Evolutionary conservation across 768 basidiomycete species (phyloP), one percentile per base, ranked within the genome.

Genomic region (Inosperma sp.): DNA sequence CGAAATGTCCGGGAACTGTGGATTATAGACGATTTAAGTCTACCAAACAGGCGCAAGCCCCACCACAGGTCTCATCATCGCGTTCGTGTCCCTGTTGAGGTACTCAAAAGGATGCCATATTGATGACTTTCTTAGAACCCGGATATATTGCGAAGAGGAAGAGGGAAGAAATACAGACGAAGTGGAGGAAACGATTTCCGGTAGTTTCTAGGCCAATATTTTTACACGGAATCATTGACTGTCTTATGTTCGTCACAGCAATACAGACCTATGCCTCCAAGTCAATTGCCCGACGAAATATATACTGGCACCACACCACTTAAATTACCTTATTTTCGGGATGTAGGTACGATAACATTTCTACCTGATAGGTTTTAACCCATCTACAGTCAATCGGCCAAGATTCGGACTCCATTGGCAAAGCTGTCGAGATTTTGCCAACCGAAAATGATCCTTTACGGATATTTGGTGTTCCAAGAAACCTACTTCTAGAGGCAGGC

Each of bases 381-480:
- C 19, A 5, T 36, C 25, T 25, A 16, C 46, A 62, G 63, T 33
- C 56, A 31, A 39, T 53, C 26, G 53, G 71, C 35, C 72, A 37
- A 34, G 36, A 66, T 3, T 46, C 62, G 5, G 60, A 63, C 5
- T 67, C 72, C 37, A 58, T 75, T n/a, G 78, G 77, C 4, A 67
- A 73, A 53, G 73, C 77, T 3, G 66, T 76, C 45, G 68, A 68
- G 27, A 82, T 82, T 54, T 56, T 71, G 1, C 59, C 68, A 4
- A 60, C 71, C 1, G 73, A 75, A 21, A 72, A 74, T 30, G 75
- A 77, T 52, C 76, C 81, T 0, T 66, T 83, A n/a, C 71, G 76
- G 25, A 72, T 76, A 48, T 91, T 83, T 62, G 91, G 91, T 35
- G 64, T 90, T 13, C 89, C 91, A 0, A 80, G 77, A 55, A 81